A percentile compares a stretch with the other conserved stretches of the same genome.
These are phyloP conservation scores for Xylaria sp. DNA, from an alignment of 2,329 filamentous ascomycete genomes.

Conservation along the genomic window DNA sequence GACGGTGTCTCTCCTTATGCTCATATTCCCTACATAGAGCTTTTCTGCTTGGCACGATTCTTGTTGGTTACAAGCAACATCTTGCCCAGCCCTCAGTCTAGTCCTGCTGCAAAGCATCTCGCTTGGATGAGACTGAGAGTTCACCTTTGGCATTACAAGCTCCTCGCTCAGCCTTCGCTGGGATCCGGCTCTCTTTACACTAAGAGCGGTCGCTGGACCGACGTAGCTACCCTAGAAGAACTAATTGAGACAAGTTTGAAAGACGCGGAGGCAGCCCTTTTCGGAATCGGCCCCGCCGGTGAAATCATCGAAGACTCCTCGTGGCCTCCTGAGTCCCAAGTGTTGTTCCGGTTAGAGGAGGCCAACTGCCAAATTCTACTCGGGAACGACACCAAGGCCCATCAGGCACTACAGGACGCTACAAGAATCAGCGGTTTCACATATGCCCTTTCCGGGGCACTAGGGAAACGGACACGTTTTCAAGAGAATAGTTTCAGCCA, in stretches of 20 bases:
- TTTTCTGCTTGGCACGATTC: constrained; percentile 78
- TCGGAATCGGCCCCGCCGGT: constrained; percentile 17
- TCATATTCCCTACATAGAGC: constrained; percentile 83
- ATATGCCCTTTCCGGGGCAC: constrained; percentile 84
- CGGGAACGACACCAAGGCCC: constrained; percentile 80
- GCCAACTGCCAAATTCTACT: constrained; percentile 87
- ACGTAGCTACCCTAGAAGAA: constrained; percentile 67
- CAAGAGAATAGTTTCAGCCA: constrained; percentile 86
- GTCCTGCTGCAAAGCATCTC: constrained; percentile 51
- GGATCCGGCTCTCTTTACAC: constrained; percentile 66
- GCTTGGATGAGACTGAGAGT: constrained; percentile 76
- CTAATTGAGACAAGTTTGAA: constrained; percentile 58
- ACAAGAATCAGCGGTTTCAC: constrained; percentile 74
- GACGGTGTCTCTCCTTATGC: constrained; percentile 91
- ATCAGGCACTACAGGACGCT: constrained; percentile 75
- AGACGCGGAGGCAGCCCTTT: constrained; percentile 52
- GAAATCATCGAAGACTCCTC: constrained; percentile 46
- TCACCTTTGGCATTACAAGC: constrained; percentile 75
- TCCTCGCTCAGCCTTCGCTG: constrained; percentile 67
- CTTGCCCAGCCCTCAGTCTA: constrained; percentile 36
- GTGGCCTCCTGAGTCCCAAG: constrained; percentile 63
- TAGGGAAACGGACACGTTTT: constrained; percentile 87
- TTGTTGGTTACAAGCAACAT: constrained; percentile 57
- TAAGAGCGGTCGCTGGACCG: constrained; percentile 68
- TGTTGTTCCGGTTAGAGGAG: constrained; percentile 82